Conservation (phyloP, 2,329 filamentous ascomycete species). For the Trichoderma sp. region DNA sequence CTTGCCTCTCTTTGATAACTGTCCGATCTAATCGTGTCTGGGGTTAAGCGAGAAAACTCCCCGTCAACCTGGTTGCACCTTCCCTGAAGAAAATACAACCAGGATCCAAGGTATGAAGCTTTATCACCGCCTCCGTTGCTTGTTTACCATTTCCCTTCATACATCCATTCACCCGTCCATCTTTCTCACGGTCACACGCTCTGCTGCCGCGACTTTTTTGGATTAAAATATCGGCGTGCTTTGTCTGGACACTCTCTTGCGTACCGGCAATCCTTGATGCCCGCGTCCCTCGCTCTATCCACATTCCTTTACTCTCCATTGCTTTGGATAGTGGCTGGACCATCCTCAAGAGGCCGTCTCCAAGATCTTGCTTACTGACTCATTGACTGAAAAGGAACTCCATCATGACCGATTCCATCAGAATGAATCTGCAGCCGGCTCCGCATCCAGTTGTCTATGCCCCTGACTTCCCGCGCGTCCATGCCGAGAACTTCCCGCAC, state of each 20-base stretch:
- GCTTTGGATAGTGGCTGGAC: not conserved
- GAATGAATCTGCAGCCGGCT: slow-evolving; percentile 22
- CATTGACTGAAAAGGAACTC: not conserved
- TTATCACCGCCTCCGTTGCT: not conserved
- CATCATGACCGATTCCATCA: slow-evolving; percentile 29
- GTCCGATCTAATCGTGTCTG: not conserved
- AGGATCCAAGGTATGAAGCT: not conserved
- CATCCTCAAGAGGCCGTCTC: not conserved
- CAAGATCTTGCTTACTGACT: not conserved
- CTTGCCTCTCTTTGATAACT: not conserved
- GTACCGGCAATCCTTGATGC: slow-evolving; percentile 3
- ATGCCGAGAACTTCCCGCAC: slow-evolving; percentile 34
- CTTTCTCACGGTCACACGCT: not conserved
- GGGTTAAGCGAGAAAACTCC: not conserved
- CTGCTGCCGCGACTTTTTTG: not conserved
- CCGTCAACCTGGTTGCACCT: not conserved
- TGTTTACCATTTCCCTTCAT: not conserved
- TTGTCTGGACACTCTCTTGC: not conserved
- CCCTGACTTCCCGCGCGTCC: slow-evolving; percentile 31
- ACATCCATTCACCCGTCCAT: not conserved
- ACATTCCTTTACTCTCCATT: not conserved
- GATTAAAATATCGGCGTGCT: slow-evolving; percentile 1
- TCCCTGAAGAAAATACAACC: not conserved
- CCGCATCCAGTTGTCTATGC: slow-evolving; percentile 30
- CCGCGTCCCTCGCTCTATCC: slow-evolving; percentile 8